Evolutionary conservation across 1,284 basidiomycete species (phyloP).

Genomic region (Pterulicium gracile): DNA sequence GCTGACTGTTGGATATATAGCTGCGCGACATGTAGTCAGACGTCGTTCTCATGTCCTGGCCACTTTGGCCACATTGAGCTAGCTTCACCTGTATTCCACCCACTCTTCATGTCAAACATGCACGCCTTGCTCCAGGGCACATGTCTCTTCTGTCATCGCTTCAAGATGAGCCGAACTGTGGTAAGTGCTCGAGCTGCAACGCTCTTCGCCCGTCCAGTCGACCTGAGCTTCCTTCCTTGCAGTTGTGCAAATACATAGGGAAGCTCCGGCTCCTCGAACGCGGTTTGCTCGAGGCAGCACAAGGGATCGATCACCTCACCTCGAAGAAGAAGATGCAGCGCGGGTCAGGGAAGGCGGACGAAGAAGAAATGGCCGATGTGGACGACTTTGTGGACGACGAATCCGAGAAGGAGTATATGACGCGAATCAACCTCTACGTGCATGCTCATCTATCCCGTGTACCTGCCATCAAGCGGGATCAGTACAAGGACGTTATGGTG

Average conservation of each 20-base stretch:
- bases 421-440: slow-evolving; percentile 68
- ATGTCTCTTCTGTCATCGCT: slow-evolving; percentile 95
- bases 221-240: slow-evolving; percentile 9
- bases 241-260: slow-evolving; percentile 79
- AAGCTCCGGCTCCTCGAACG: slow-evolving; percentile 87
- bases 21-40: slow-evolving; percentile 88
- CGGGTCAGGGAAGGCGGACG: slow-evolving; percentile 20
- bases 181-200: slow-evolving; percentile 34
- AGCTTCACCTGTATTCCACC: slow-evolving; percentile 92
- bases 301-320: slow-evolving; percentile 60
- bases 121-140: slow-evolving; percentile 81
- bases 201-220: not conserved
- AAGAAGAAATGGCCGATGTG: slow-evolving; percentile 23
- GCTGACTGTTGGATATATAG: slow-evolving; percentile 31
- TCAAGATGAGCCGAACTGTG: slow-evolving; percentile 72
- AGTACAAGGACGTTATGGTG: slow-evolving; percentile 83
- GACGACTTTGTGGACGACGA: slow-evolving; percentile 31
- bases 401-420: slow-evolving; percentile 55
- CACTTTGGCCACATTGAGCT: slow-evolving; percentile 99
- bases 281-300: slow-evolving; percentile 79
- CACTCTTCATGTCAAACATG: slow-evolving; percentile 91
- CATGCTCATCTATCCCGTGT: slow-evolving; percentile 49
- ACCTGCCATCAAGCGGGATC: slow-evolving; percentile 57
- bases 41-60: slow-evolving; percentile 91
- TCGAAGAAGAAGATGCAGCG: slow-evolving; percentile 19